phyloP scores from a whole-genome alignment of 768 basidiomycete genomes.

The Phallus indusiatus region DNA sequence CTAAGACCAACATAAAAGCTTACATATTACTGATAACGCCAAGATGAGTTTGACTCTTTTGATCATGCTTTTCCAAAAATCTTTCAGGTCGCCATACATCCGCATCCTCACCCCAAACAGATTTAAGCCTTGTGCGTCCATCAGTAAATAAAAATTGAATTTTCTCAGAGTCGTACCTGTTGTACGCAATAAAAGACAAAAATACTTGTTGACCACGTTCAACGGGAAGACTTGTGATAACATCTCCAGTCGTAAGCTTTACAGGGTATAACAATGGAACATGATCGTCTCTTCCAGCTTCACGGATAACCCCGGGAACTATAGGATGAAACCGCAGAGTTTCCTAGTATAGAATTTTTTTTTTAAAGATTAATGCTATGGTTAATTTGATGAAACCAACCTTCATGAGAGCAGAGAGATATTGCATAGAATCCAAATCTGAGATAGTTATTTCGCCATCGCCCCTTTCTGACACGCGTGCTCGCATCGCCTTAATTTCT shows the following conservation, averaged over 20 bases:
- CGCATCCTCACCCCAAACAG: slow-evolving; percentile 17
- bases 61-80: slow-evolving; percentile 3
- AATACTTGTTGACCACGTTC: slow-evolving; percentile 43
- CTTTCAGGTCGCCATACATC: slow-evolving; percentile 17
- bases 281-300: slow-evolving; percentile 42
- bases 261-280: slow-evolving; percentile 51
- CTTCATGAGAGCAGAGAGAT: slow-evolving; percentile 24
- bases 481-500: slow-evolving; percentile 19
- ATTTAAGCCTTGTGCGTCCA: slow-evolving; percentile 9
- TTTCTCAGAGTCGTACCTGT: slow-evolving; percentile 29
- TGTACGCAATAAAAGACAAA: slow-evolving; percentile 44
- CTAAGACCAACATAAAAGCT: background rate
- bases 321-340: slow-evolving; percentile 46
- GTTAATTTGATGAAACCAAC: slow-evolving; percentile 10
- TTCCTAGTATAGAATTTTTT: slow-evolving; percentile 33
- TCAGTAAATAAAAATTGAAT: background rate
- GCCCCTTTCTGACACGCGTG: slow-evolving; percentile 15
- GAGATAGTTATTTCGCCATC: slow-evolving; percentile 19
- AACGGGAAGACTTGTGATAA: slow-evolving; percentile 34
- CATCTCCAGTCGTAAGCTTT: slow-evolving; percentile 33
- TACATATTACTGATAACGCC: slow-evolving; percentile 17
- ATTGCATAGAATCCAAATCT: slow-evolving; percentile 27
- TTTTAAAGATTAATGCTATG: background rate
- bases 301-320: slow-evolving; percentile 42
- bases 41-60: slow-evolving; percentile 13